Percentiles rank a stretch among this genome's conserved stretches.
Evolutionary conservation across 2,329 filamentous ascomycete genomes (phyloP).

Genomic region (Tolypocladium ophioglossoides): DNA sequence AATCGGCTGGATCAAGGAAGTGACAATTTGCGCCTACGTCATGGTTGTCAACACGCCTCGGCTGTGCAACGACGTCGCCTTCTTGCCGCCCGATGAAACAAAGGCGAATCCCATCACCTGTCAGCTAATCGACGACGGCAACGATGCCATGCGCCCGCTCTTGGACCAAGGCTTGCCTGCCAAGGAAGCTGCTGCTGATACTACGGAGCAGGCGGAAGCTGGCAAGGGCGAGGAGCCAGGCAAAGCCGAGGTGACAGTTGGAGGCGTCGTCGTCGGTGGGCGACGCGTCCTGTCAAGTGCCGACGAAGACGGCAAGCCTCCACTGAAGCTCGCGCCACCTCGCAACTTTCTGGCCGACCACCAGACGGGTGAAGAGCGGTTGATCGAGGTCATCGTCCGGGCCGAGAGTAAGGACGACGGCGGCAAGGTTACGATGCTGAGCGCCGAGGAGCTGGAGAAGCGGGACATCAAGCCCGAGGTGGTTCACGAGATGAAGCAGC

Average conservation of each 20-base stretch:
- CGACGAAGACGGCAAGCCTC: constrained; percentile 36
- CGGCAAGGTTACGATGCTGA: constrained; percentile 49
- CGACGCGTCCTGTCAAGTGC: constrained; percentile 35
- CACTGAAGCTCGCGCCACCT: constrained; percentile 34
- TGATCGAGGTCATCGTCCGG: constrained; percentile 34
- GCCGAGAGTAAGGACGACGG: constrained; percentile 43
- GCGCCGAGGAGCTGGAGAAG: constrained; percentile 56
- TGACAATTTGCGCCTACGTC: constrained; percentile 81
- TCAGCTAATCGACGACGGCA: constrained; percentile 51
- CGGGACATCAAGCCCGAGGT: constrained; percentile 55
- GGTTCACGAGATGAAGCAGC: constrained; percentile 57
- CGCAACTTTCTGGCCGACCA: constrained; percentile 24
- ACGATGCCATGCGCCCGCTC: constrained; percentile 29
- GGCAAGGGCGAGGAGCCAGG: neutral
- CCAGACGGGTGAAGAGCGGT: constrained; percentile 11
- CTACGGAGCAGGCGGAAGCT: constrained; percentile 1
- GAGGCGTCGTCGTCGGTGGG: constrained; percentile 42
- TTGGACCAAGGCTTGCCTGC: constrained; percentile 21
- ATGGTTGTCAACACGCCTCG: constrained; percentile 89
- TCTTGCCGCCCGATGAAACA: constrained; percentile 69
- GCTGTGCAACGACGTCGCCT: constrained; percentile 78
- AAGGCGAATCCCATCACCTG: constrained; percentile 70
- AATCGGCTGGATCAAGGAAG: constrained; percentile 89
- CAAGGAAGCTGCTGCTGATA: constrained; percentile 17
- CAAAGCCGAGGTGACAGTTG: constrained; percentile 30